These are phyloP conservation scores for Syzygium oleosum DNA, from an alignment of 345 rosid genomes.

Conservation along the genomic window DNA sequence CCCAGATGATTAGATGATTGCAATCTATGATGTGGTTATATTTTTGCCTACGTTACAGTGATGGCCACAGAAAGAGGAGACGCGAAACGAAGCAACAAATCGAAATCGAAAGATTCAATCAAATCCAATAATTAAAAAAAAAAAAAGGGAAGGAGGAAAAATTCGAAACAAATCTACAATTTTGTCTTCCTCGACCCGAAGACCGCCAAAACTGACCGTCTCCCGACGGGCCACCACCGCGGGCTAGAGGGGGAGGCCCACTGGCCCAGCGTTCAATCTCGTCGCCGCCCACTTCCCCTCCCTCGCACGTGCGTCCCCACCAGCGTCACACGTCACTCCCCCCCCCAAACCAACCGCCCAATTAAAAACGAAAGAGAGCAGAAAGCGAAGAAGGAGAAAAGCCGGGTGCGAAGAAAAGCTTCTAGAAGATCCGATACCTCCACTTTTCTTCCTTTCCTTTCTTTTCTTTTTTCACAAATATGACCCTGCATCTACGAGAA, in stretches of 20 bases:
- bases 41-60: no score
- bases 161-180: not conserved
- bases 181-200: not conserved
- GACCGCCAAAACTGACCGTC: not conserved
- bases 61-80: not conserved
- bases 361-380: not conserved
- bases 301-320: not conserved
- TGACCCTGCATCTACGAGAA: not conserved
- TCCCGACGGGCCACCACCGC: not conserved
- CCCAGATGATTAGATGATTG: not conserved
- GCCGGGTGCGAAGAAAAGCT: not conserved
- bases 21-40: no score
- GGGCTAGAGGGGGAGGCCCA: not conserved
- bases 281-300: not conserved
- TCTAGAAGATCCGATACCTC: not conserved
- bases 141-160: not conserved
- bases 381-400: not conserved
- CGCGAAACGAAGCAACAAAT: not conserved
- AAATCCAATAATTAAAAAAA: not conserved
- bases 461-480: not conserved
- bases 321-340: not conserved
- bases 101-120: not conserved
- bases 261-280: not conserved
- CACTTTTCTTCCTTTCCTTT: not conserved
- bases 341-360: not conserved